Conservation (phyloP, 2,329 filamentous ascomycete species). For the Graphilbum fragrans region DNA sequence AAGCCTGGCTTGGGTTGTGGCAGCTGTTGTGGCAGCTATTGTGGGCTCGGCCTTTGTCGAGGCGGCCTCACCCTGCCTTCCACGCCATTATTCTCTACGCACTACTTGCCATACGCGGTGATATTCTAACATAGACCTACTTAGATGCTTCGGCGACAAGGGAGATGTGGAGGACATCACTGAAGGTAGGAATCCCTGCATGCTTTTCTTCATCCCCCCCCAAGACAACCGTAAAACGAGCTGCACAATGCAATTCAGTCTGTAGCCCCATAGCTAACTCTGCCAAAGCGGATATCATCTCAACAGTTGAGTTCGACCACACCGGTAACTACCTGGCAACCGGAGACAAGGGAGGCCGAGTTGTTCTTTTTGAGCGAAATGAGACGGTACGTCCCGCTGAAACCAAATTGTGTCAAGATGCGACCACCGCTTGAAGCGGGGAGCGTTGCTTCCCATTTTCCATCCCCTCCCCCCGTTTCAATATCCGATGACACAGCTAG, state of each 20-base stretch:
- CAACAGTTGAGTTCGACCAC: conserved; percentile 82
- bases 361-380: conserved; percentile 83
- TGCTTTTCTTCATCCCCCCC: not conserved
- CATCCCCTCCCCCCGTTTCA: no score
- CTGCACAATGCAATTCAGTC: no score
- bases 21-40: not conserved
- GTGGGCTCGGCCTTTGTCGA: no score
- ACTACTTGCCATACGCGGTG: not conserved
- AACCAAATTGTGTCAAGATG: no score
- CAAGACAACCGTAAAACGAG: not conserved
- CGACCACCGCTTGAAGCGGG: no score
- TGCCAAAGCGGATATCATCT: conserved; percentile 69
- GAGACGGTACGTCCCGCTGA: conserved; percentile 67
- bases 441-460: no score
- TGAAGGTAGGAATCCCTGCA: conserved; percentile 52
- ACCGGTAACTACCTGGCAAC: conserved; percentile 83
- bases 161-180: conserved; percentile 98
- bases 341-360: conserved; percentile 78
- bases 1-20: not conserved
- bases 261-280: no score
- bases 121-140: not conserved
- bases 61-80: not conserved
- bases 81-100: not conserved
- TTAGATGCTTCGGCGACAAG: conserved; percentile 97
- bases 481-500: no score